Conservation (phyloP, 164 flowering plant species). For the Litsea cubeba region DNA sequence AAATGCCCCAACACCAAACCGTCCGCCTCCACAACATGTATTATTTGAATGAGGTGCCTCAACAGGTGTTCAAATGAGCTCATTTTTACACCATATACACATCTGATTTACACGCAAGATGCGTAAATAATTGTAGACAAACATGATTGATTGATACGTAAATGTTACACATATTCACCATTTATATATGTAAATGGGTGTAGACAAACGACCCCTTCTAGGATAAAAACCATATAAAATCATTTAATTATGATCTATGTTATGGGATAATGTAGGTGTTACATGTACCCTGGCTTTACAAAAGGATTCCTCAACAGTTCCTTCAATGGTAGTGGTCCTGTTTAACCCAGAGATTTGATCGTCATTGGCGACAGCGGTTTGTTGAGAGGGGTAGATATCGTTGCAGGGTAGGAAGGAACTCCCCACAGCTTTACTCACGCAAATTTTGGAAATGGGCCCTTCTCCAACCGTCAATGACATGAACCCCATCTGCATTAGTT, state of each 20-base stretch:
- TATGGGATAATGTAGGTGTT: neutral
- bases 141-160: too few relatives aligned
- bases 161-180: too few relatives aligned
- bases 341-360: slow-evolving; percentile 5
- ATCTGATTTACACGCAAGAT: too few relatives aligned
- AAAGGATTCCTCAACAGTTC: neutral
- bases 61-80: too few relatives aligned
- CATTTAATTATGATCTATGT: neutral
- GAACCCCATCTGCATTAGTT: slow-evolving; percentile 74
- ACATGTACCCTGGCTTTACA: slow-evolving; percentile 15
- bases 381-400: neutral
- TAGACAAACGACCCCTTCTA: too few relatives aligned
- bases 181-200: too few relatives aligned
- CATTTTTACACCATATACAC: too few relatives aligned
- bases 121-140: too few relatives aligned
- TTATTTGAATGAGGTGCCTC: too few relatives aligned
- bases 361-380: neutral
- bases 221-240: neutral
- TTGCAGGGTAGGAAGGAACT: slow-evolving; percentile 53
- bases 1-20: too few relatives aligned
- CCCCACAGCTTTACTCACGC: slow-evolving; percentile 31
- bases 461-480: slow-evolving; percentile 52
- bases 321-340: neutral
- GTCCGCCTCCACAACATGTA: too few relatives aligned
- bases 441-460: slow-evolving; percentile 38